phyloP scores from a whole-genome alignment of 345 rosid species.

The Populus nigra region DNA sequence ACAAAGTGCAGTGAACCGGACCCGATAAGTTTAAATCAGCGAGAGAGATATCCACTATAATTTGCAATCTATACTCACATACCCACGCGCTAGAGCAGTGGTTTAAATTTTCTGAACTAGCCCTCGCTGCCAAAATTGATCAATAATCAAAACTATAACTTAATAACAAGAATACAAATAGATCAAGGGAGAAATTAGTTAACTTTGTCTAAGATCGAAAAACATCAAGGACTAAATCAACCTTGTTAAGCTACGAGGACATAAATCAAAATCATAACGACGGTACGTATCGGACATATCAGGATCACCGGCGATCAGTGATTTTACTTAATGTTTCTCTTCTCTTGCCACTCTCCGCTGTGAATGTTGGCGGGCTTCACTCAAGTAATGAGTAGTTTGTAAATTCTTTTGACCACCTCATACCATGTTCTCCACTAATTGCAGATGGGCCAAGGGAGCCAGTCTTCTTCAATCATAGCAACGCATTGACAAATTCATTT shows the following conservation, averaged over 20 bases:
- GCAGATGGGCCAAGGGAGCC: neutral
- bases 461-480: neutral
- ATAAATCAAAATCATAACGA: neutral
- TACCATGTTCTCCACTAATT: neutral
- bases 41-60: too few species aligned
- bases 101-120: too few species aligned
- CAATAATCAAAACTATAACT: too few species aligned
- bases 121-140: too few species aligned
- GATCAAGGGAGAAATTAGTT: too few species aligned
- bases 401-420: neutral
- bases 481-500: neutral
- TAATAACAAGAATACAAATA: too few species aligned
- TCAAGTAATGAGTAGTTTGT: neutral
- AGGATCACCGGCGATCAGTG: neutral
- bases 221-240: too few species aligned
- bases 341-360: neutral
- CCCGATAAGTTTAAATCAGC: neutral
- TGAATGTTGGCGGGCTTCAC: neutral
- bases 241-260: neutral
- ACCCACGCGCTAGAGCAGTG: too few species aligned
- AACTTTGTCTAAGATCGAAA: too few species aligned
- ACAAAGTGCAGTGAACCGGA: neutral
- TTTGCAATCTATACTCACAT: too few species aligned
- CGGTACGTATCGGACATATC: neutral
- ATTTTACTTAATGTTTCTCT: neutral